phyloP scores from a whole-genome alignment of 192 early-diverging fungal species.

The Phlyctochytrium arcticum region DNA sequence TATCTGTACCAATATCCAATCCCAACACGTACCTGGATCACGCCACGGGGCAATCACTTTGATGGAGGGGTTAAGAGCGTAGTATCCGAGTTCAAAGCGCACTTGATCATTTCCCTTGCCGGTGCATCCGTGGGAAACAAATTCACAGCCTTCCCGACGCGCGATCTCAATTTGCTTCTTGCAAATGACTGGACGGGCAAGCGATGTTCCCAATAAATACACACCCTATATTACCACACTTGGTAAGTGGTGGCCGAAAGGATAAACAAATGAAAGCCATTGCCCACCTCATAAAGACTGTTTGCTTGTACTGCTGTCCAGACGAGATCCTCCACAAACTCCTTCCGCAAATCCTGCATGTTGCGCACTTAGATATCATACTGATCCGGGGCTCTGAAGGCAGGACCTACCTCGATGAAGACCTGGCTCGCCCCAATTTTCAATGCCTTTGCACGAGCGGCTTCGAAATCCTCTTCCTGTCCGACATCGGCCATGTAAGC shows the following conservation, averaged over 20 bases:
- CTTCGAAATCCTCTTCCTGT: conserved; percentile 98
- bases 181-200: conserved; percentile 96
- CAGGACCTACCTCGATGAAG: conserved; percentile 73
- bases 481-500: conserved; percentile 98
- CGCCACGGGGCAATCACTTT: conserved; percentile 98
- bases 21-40: conserved; percentile 63
- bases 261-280: neutral
- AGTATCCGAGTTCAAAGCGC: conserved; percentile 98
- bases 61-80: conserved; percentile 88
- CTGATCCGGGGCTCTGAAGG: neutral
- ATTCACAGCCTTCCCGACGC: conserved; percentile 86
- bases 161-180: conserved; percentile 87
- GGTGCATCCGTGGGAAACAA: conserved; percentile 98
- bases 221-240: conserved; percentile 47
- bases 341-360: conserved; percentile 90
- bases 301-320: conserved; percentile 93
- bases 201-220: conserved; percentile 95
- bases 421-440: conserved; percentile 90
- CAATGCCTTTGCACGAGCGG: conserved; percentile 87
- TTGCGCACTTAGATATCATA: too few species aligned
- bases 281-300: conserved; percentile 77
- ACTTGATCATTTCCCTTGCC: conserved; percentile 99
- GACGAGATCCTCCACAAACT: conserved; percentile 91
- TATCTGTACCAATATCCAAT: neutral
- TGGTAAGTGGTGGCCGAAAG: neutral